Base-by-base conservation (phyloP, 257 asterid genomes). In the Solanum ahanhuiri region DNA sequence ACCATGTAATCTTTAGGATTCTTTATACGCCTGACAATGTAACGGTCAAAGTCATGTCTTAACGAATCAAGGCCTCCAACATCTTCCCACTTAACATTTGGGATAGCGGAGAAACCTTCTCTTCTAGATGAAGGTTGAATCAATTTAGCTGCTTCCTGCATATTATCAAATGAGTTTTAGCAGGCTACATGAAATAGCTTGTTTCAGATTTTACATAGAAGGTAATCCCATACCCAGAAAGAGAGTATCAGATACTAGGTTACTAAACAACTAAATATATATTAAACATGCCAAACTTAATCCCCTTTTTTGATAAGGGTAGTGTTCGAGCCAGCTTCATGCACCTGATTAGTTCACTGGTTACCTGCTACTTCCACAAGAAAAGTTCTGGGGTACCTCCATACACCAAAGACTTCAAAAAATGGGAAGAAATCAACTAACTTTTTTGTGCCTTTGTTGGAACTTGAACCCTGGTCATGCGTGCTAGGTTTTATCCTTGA, bases 101-200 rank as follows among this genome's bases (percentile, higher is more conserved):
- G 99, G 85, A 95, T 87, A 48, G 92, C 88, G 69, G 99, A 96
- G 92, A 96, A 95, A 41, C 99, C 99, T 91, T 96, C 98, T 89
- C 97, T 93, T 87, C 92, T 91, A 41, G 95, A 92, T 86, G 99
- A 96, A 72, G 98, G 95, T 89, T 95, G 98, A 88, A 96, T 92
- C 85, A 85, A 85, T 90, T 93, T 93, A 81, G 90, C 96, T 87
- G 98, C 97, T 92, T 91, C 95, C 99, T 96, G 91, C 89, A 88
- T 88, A 58, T 87, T 90, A 86, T 85, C 88, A 81, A 17, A 30
- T 48, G 18, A 30, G 58, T 48, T 48, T 48, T 9, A 48, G 67
- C 67, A 48, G 11, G 28, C 41, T 0, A 48, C 7, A 81, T 81
- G 84, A 81, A 81, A 48, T 60, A 28, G 43, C 6, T 81, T 5